These are phyloP conservation scores for Blastocystis sp. DNA, from an alignment of 352 stramenopile genomes.

Conservation along the genomic window DNA sequence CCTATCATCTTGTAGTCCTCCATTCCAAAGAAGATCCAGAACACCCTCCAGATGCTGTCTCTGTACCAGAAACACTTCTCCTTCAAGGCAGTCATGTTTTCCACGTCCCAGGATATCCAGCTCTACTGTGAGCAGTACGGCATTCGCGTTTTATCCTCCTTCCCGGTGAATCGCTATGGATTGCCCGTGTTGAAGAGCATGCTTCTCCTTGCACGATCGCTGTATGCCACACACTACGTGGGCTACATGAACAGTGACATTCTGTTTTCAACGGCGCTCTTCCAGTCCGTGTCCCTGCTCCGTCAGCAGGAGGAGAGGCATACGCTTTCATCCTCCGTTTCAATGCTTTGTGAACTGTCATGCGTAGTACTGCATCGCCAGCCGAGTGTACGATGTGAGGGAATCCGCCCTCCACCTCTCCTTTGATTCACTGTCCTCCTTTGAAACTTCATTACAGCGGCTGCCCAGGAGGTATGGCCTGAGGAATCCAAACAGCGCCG, in stretches of 20 bases:
- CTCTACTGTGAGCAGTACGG: neutral
- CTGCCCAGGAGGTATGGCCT: neutral
- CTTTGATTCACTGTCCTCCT: neutral
- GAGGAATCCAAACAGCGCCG: slow-evolving; percentile 43
- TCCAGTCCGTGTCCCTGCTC: neutral
- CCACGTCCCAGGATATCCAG: neutral
- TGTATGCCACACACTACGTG: neutral
- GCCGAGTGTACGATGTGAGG: slow-evolving; percentile 8
- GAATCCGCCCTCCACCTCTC: neutral
- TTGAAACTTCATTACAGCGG: neutral
- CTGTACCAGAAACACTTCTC: slow-evolving; percentile 36
- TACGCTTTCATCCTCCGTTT: neutral
- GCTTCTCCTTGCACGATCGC: neutral
- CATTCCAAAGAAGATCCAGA: neutral
- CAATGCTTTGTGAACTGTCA: neutral
- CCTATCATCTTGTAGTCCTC: neutral
- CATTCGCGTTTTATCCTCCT: neutral
- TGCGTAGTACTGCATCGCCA: slow-evolving; percentile 19
- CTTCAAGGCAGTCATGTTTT: slow-evolving; percentile 22
- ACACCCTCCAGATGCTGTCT: slow-evolving; percentile 23
- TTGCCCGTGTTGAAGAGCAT: slow-evolving; percentile 5
- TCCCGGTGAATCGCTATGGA: neutral
- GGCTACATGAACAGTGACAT: slow-evolving; percentile 58
- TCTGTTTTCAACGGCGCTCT: slow-evolving; percentile 28
- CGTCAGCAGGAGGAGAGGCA: neutral